Base-by-base conservation (phyloP, 495 filamentous ascomycete genomes). In the Aspergillus sclerotioniger region DNA sequence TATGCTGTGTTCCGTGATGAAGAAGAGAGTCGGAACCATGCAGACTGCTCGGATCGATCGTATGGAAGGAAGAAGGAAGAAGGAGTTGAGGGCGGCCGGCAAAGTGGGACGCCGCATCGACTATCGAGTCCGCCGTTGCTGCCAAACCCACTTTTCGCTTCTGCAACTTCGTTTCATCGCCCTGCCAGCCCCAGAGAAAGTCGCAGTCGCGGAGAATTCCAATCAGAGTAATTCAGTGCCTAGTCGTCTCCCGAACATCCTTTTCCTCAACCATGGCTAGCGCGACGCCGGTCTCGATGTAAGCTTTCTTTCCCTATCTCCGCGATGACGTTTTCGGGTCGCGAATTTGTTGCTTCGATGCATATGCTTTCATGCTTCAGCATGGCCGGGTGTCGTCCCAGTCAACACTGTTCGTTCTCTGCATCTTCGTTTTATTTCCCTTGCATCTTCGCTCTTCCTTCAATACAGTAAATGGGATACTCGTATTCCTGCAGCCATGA, bases 81-180 rank as follows among this genome's bases (percentile, higher is more conserved):
- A n/a, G n/a, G n/a, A n/a, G n/a, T n/a, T 41, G 32, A 33, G 51
- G 51, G n/a, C 5, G 10, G 12, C 37, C 37, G 13, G 20, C 32
- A 51, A 58, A 58, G 55, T 58, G 55, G 55, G 55, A 58, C 55
- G 41, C 47, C 55, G 55, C 55, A 58, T 58, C 52, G n/a, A n/a
- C 32, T 7, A 56, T 48, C 13, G 37, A 37, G 37, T 49, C n/a
- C 9, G 12, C 13, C 17, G 17, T 7, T 44, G 9, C 15, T n/a
- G 32, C 41, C 8, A 31, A 20, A 28, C 37, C n/a, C 37, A 37
- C 33, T 37, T 37, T 37, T 28, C 44, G 43, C 46, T n/a, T 19
- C 54, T 41, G 32, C 31, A 37, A 8, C 44, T 13, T 48, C 31
- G 46, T 58, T 13, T 48, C 31, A 51, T 58, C 52, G 51, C 48